These are phyloP conservation scores for Fusarium concolor DNA, from an alignment of 2,329 filamentous ascomycete genomes.

Conservation along the genomic window DNA sequence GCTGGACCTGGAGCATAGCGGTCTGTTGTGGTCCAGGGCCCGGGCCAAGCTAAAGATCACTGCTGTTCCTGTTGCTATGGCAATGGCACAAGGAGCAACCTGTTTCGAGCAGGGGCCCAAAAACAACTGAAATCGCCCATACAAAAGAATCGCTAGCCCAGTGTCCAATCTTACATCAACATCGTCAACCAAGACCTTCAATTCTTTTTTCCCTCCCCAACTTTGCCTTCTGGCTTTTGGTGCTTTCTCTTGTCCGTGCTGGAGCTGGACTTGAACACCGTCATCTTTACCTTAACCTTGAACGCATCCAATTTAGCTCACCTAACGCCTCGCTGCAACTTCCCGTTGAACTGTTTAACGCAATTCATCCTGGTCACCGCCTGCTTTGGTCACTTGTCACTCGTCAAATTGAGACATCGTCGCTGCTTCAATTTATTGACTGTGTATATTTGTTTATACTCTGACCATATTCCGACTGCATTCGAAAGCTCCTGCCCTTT, in stretches of 20 bases:
- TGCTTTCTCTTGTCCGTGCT: slow-evolving; percentile 37
- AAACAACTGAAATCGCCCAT: slow-evolving; percentile 30
- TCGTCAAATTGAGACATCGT: slow-evolving; percentile 26
- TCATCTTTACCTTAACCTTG: not conserved
- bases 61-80: slow-evolving; percentile 32
- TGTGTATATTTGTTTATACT: slow-evolving; percentile 21
- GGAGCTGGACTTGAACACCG: slow-evolving; percentile 27
- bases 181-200: slow-evolving; percentile 41
- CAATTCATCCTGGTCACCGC: slow-evolving; percentile 41
- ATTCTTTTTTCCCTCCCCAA: slow-evolving; percentile 34
- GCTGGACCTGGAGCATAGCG: slow-evolving; percentile 10
- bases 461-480: slow-evolving; percentile 5
- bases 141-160: slow-evolving; percentile 33
- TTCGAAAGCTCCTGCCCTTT: slow-evolving; percentile 10
- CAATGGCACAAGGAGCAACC: slow-evolving; percentile 28
- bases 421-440: slow-evolving; percentile 25
- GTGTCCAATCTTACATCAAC: slow-evolving; percentile 27
- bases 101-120: slow-evolving; percentile 44
- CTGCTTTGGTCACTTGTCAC: slow-evolving; percentile 22
- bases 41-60: not conserved
- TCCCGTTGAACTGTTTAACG: slow-evolving; percentile 25
- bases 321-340: slow-evolving; percentile 26
- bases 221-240: slow-evolving; percentile 26
- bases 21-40: slow-evolving; percentile 19
- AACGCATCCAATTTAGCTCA: slow-evolving; percentile 21